Conservation (phyloP, 2,329 filamentous ascomycete genomes). For the Zasmidium angulare region DNA sequence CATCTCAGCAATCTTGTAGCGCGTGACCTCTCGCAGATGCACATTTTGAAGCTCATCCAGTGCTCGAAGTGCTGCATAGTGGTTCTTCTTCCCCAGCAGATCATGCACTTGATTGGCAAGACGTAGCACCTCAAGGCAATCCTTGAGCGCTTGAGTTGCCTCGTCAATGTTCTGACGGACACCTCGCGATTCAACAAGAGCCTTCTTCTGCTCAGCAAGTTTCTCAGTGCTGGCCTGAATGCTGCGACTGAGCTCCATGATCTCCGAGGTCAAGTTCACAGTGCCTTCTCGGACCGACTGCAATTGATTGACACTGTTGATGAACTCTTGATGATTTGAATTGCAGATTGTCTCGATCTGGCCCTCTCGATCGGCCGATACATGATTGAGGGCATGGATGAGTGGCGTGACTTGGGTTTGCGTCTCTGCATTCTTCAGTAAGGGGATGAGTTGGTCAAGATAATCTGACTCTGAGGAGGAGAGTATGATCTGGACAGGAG, state of each 20-base stretch:
- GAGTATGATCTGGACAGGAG: conserved; percentile 72
- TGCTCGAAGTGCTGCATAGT: conserved; percentile 90
- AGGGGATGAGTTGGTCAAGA: conserved; percentile 90
- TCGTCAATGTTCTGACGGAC: conserved; percentile 96
- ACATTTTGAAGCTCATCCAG: conserved; percentile 96
- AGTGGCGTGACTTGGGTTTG: conserved; percentile 67
- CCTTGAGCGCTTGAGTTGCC: conserved; percentile 80
- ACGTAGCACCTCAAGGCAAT: conserved; percentile 87
- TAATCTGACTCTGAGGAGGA: conserved; percentile 91
- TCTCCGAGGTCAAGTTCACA: conserved; percentile 83
- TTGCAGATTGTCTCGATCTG: conserved; percentile 95
- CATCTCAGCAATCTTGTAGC: conserved; percentile 91
- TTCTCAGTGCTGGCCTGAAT: conserved; percentile 95
- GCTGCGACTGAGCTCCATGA: conserved; percentile 86
- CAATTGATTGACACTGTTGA: conserved; percentile 90
- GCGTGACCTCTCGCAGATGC: conserved; percentile 88
- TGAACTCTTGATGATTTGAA: conserved; percentile 95
- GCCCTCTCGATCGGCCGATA: conserved; percentile 80
- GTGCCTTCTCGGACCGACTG: conserved; percentile 89
- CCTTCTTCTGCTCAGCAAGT: conserved; percentile 90
- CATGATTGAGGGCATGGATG: conserved; percentile 74
- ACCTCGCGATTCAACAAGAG: conserved; percentile 84
- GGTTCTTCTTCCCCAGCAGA: conserved; percentile 85
- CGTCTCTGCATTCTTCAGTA: conserved; percentile 82
- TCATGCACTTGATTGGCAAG: conserved; percentile 95